Evolutionary conservation across 768 basidiomycete species (phyloP).

Genomic region (Lactifluus rugatus): DNA sequence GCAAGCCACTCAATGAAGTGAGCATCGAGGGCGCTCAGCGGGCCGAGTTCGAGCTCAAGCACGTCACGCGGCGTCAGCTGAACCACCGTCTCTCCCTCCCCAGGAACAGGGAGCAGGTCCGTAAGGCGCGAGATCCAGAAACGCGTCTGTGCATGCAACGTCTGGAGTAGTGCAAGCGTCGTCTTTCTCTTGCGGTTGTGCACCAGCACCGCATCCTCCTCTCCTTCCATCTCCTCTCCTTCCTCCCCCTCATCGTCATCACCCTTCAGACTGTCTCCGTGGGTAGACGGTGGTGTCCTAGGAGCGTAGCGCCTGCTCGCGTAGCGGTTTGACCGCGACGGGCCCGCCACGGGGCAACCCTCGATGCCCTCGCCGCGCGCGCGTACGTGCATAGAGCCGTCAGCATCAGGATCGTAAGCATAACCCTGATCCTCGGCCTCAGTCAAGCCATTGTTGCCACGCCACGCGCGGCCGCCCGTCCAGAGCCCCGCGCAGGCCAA

Average conservation of each 20-base stretch:
- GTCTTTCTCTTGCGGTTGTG: conserved; percentile 31
- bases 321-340: conserved; percentile 9
- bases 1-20: conserved; percentile 71
- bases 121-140: conserved; percentile 45
- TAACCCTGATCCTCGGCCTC: conserved; percentile 43
- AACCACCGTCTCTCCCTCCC: conserved; percentile 16
- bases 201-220: conserved; percentile 39
- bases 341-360: conserved; percentile 30
- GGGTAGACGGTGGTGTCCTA: conserved; percentile 20
- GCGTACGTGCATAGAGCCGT: conserved; percentile 37
- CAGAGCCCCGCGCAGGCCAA: conserved; percentile 75
- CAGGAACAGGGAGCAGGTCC: background rate
- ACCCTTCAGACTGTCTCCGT: background rate
- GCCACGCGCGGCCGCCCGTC: conserved; percentile 49
- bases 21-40: conserved; percentile 62
- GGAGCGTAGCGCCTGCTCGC: conserved; percentile 19
- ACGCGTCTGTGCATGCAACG: conserved; percentile 52
- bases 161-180: conserved; percentile 47
- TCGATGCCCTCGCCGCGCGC: conserved; percentile 65
- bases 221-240: conserved; percentile 24
- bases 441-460: conserved; percentile 43
- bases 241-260: background rate
- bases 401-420: background rate
- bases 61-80: conserved; percentile 22
- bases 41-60: conserved; percentile 61